phyloP scores from a whole-genome alignment of 768 basidiomycete species.

The Kwoniella shandongensis region DNA sequence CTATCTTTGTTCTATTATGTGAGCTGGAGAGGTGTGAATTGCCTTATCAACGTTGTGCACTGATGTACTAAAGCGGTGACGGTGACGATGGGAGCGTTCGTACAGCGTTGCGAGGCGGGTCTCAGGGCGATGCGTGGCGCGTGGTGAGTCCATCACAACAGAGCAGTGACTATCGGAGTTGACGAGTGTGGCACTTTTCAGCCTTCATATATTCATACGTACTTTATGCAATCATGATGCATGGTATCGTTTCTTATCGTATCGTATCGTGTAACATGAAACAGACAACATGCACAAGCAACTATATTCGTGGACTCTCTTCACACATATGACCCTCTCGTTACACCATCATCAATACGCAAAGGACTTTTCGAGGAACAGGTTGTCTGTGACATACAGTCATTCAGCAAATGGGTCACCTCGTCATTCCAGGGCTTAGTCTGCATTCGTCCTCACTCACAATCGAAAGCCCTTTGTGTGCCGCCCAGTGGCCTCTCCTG shows the following conservation, averaged over 20 bases:
- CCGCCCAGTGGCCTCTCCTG: conserved; percentile 7
- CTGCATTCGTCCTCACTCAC: conserved; percentile 22
- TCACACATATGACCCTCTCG: too few relatives aligned
- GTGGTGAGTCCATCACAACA: neutral
- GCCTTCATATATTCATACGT: too few relatives aligned
- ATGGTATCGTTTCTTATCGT: conserved; percentile 11
- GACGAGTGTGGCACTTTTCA: conserved; percentile 22
- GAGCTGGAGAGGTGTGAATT: neutral
- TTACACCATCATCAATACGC: conserved; percentile 7
- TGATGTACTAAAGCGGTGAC: conserved; percentile 4
- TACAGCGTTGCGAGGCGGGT: too few relatives aligned
- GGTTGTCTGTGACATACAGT: conserved; percentile 22
- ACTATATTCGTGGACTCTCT: too few relatives aligned
- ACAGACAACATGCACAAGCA: neutral
- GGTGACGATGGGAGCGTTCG: conserved; percentile 17
- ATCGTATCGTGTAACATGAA: neutral
- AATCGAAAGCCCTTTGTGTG: conserved; percentile 29
- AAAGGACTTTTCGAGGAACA: conserved; percentile 32
- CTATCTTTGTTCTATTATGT: neutral
- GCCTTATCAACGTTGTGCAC: neutral
- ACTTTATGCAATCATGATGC: neutral
- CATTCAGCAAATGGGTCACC: too few relatives aligned
- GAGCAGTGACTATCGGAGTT: conserved; percentile 1
- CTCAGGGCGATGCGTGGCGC: conserved; percentile 4
- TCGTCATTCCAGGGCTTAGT: neutral